Percentiles rank a stretch among this genome's conserved stretches.
Conservation (phyloP, 1,139 yeast species). For the Lodderomyces pseudojiufengensis region DNA sequence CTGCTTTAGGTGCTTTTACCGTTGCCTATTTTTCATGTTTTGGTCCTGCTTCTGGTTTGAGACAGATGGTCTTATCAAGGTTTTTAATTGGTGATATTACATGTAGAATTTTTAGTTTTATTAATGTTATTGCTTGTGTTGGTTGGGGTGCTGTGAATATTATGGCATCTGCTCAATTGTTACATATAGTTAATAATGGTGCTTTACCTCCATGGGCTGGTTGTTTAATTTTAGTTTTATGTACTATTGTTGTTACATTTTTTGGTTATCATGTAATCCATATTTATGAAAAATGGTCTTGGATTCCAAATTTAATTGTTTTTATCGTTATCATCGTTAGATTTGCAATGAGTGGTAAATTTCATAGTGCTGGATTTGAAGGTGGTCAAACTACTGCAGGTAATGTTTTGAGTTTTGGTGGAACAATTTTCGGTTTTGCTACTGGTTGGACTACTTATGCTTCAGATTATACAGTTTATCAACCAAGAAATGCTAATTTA, state of each 20-base stretch:
- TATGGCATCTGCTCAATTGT: constrained; percentile 82
- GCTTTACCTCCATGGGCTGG: constrained; percentile 90
- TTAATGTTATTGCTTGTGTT: constrained; percentile 81
- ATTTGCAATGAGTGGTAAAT: constrained; percentile 62
- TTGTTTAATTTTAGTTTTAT: constrained; percentile 64
- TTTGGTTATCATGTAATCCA: constrained; percentile 86
- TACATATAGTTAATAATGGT: constrained; percentile 69
- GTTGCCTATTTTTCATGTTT: constrained; percentile 82
- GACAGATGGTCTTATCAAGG: constrained; percentile 83
- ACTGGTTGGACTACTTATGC: constrained; percentile 96
- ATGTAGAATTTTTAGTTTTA: constrained; percentile 71
- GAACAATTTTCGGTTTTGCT: constrained; percentile 83
- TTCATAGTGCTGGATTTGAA: constrained; percentile 44
- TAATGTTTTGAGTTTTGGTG: constrained; percentile 76
- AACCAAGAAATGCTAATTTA: constrained; percentile 58
- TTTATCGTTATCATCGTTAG: constrained; percentile 78
- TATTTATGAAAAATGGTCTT: constrained; percentile 76
- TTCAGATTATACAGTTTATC: constrained; percentile 88
- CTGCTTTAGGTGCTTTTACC: constrained; percentile 65
- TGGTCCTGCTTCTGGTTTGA: constrained; percentile 81
- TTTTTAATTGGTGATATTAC: constrained; percentile 73
- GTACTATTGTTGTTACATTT: constrained; percentile 73
- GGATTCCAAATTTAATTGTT: constrained; percentile 76
- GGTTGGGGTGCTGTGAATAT: constrained; percentile 97
- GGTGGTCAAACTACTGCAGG: constrained; percentile 69